phyloP scores from a whole-genome alignment of 2,329 filamentous ascomycete species.

The Teratosphaeria gauchensis region DNA sequence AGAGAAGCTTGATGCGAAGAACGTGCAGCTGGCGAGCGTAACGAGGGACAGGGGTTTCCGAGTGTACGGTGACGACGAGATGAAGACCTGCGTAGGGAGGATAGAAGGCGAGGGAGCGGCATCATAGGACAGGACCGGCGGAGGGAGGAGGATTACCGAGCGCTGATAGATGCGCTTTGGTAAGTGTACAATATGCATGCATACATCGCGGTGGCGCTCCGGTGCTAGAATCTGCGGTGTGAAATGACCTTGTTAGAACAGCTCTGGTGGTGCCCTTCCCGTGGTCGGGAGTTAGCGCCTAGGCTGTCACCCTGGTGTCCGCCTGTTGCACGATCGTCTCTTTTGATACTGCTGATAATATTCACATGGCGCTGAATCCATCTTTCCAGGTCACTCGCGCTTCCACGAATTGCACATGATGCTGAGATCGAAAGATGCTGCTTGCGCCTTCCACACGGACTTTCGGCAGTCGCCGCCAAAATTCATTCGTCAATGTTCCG shows the following conservation, averaged over 20 bases:
- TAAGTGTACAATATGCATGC: background rate
- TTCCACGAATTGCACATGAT: background rate
- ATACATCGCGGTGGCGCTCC: background rate
- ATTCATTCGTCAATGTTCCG: background rate
- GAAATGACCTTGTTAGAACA: background rate
- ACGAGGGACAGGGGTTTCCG: constrained; percentile 96
- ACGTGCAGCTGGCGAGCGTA: constrained; percentile 94
- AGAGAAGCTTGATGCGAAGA: constrained; percentile 98
- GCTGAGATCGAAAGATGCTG: background rate
- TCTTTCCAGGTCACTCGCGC: background rate
- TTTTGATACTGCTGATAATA: no score
- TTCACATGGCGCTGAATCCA: background rate
- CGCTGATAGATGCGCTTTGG: background rate
- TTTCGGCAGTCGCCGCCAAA: background rate
- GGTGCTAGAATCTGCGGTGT: background rate
- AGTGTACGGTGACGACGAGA: constrained; percentile 97
- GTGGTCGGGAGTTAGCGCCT: background rate
- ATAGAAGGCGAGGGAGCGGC: constrained; percentile 43
- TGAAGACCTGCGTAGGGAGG: constrained; percentile 83
- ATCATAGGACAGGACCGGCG: constrained; percentile 12
- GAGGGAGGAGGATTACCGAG: constrained; percentile 2
- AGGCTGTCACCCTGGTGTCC: background rate
- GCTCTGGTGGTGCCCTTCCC: background rate
- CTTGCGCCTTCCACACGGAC: background rate
- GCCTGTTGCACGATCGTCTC: no score